Conservation (phyloP, 148 eudicot species). For the Oxyria digyna region DNA sequence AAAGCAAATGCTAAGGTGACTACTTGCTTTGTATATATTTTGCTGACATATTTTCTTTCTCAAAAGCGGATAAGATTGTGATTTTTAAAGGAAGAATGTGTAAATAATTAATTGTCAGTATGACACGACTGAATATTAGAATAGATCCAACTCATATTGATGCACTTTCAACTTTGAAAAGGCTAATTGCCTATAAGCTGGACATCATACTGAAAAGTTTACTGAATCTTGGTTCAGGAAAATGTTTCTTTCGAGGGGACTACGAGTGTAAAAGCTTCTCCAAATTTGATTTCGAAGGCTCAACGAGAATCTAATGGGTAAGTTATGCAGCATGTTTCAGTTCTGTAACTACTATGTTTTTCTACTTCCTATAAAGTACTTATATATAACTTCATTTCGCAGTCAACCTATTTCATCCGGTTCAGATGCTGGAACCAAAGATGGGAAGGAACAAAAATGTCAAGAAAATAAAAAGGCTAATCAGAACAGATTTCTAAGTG, state of each 20-base stretch:
- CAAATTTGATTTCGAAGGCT: constrained; percentile 24
- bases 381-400: constrained; percentile 13
- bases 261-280: constrained; percentile 25
- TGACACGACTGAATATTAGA: neutral
- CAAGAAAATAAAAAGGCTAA: constrained; percentile 26
- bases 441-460: constrained; percentile 17
- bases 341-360: constrained; percentile 13
- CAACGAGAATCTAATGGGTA: constrained; percentile 26
- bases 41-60: no score
- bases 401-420: constrained; percentile 23
- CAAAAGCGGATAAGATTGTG: neutral
- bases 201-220: neutral
- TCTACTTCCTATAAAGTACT: neutral
- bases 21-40: neutral
- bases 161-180: neutral
- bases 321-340: constrained; percentile 4
- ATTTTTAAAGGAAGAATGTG: neutral
- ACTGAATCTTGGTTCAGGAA: constrained; percentile 26
- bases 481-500: constrained; percentile 13
- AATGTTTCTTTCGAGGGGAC: constrained; percentile 21
- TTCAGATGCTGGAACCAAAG: constrained; percentile 24
- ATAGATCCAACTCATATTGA: neutral
- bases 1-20: constrained; percentile 66
- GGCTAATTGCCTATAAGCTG: neutral
- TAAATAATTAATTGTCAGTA: neutral